Conservation (phyloP, 768 basidiomycete species). For the Cystobasidiopsis lactophilus region DNA sequence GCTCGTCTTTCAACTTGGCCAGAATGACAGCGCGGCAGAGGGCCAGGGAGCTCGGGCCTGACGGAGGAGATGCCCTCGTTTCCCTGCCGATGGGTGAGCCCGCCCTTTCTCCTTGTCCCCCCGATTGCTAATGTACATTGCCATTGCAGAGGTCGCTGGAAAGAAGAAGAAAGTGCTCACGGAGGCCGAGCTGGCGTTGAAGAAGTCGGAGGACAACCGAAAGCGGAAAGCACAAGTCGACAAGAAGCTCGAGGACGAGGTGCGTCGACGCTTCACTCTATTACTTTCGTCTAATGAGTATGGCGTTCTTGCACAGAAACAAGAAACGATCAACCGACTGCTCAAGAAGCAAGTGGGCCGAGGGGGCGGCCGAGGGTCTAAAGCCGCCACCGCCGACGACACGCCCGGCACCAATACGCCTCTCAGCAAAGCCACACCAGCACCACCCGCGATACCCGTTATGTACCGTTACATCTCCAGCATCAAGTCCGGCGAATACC, state of each 20-base stretch:
- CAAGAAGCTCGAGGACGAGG: conserved; percentile 69
- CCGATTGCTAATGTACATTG: neutral
- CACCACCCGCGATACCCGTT: conserved; percentile 27
- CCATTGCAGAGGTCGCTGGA: neutral
- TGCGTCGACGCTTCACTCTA: conserved; percentile 17
- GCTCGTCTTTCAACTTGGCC: neutral
- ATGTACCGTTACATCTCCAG: conserved; percentile 58
- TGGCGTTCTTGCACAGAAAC: conserved; percentile 32
- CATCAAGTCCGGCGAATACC: conserved; percentile 22
- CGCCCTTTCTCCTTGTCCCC: neutral
- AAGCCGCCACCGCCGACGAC: neutral
- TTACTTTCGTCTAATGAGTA: too few species aligned
- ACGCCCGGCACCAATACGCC: neutral
- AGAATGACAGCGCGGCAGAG: conserved; percentile 20
- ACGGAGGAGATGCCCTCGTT: conserved; percentile 14
- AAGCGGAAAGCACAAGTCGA: conserved; percentile 60
- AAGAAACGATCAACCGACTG: conserved; percentile 70
- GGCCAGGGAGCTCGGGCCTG: conserved; percentile 17
- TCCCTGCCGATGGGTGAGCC: conserved; percentile 13
- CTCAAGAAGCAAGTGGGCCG: conserved; percentile 51
- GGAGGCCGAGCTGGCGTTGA: conserved; percentile 47
- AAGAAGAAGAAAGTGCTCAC: conserved; percentile 40
- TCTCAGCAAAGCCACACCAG: conserved; percentile 24
- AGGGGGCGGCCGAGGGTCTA: conserved; percentile 4
- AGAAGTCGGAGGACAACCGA: conserved; percentile 56